phyloP scores from a whole-genome alignment of 2,329 filamentous ascomycete species.

The Metarhizium album region DNA sequence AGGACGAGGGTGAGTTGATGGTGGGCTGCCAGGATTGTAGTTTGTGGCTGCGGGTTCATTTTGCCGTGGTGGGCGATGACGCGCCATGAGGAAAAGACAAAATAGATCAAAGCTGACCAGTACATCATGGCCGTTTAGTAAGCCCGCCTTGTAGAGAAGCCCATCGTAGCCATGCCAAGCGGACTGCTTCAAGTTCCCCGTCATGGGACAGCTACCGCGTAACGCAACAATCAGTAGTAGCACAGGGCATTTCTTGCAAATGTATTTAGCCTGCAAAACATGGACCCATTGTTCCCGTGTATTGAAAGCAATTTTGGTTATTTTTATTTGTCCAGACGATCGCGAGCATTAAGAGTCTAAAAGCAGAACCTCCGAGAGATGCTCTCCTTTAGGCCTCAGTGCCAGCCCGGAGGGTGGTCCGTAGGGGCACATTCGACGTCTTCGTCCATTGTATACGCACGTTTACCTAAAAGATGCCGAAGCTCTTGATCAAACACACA shows the following conservation, averaged over 20 bases:
- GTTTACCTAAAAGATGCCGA: slow-evolving; percentile 38
- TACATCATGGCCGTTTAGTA: background rate
- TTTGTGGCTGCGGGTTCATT: slow-evolving; percentile 54
- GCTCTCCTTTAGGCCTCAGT: slow-evolving; percentile 32
- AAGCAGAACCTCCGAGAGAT: slow-evolving; percentile 40
- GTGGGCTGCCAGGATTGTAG: slow-evolving; percentile 58
- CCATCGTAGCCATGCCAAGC: background rate
- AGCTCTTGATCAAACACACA: slow-evolving; percentile 39
- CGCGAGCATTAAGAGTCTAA: slow-evolving; percentile 43
- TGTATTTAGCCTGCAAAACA: background rate
- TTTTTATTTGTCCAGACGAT: slow-evolving; percentile 47
- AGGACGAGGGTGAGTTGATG: slow-evolving; percentile 47
- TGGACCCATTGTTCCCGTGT: background rate
- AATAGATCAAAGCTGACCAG: slow-evolving; percentile 14
- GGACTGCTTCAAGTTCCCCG: background rate
- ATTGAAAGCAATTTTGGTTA: slow-evolving; percentile 35
- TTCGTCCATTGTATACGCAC: slow-evolving; percentile 27
- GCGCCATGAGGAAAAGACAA: slow-evolving; percentile 10
- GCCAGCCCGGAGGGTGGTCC: slow-evolving; percentile 27
- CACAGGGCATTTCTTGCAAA: background rate
- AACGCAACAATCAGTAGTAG: no score
- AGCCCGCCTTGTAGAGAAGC: background rate
- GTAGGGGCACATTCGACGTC: slow-evolving; percentile 24
- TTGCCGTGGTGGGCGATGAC: slow-evolving; percentile 40
- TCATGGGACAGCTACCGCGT: no score